Conservation (phyloP, 1,284 basidiomycete genomes). For the Microbotryomycetes sp. region DNA sequence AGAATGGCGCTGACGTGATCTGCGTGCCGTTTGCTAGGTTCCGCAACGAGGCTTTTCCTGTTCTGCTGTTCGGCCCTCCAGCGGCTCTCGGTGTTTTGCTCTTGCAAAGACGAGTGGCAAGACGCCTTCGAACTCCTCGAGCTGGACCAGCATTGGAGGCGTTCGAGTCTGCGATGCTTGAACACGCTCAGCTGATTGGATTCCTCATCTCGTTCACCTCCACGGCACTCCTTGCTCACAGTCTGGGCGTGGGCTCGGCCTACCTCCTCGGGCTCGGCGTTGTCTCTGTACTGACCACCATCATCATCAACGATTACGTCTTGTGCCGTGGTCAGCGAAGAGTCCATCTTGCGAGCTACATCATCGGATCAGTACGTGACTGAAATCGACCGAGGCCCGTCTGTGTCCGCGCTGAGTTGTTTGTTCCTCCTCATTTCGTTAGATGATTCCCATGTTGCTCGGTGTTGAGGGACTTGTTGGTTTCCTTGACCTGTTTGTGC, state of each 20-base stretch:
- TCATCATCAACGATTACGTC: constrained; percentile 54
- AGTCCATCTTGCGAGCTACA: constrained; percentile 49
- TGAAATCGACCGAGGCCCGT: too few species aligned
- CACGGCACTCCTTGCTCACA: constrained; percentile 54
- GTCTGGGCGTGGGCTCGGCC: constrained; percentile 60
- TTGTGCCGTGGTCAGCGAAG: constrained; percentile 35
- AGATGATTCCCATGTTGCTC: constrained; percentile 55
- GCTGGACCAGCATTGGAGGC: constrained; percentile 14
- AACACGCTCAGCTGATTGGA: constrained; percentile 57
- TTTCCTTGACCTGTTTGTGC: constrained; percentile 84
- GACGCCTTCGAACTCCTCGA: constrained; percentile 21
- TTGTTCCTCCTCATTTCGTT: background rate
- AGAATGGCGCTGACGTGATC: too few species aligned
- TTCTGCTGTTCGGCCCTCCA: constrained; percentile 72
- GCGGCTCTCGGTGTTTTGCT: constrained; percentile 47
- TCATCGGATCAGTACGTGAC: constrained; percentile 50
- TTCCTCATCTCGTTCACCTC: constrained; percentile 57
- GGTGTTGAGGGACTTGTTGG: constrained; percentile 64
- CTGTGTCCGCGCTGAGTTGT: background rate
- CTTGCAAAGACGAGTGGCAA: constrained; percentile 26
- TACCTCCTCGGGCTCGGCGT: constrained; percentile 53
- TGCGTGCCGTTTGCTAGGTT: constrained; percentile 55
- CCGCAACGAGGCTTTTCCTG: constrained; percentile 60
- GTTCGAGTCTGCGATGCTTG: constrained; percentile 43
- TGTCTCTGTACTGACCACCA: constrained; percentile 37